phyloP scores from a whole-genome alignment of 768 basidiomycete genomes.

The Pleurotus djamor region DNA sequence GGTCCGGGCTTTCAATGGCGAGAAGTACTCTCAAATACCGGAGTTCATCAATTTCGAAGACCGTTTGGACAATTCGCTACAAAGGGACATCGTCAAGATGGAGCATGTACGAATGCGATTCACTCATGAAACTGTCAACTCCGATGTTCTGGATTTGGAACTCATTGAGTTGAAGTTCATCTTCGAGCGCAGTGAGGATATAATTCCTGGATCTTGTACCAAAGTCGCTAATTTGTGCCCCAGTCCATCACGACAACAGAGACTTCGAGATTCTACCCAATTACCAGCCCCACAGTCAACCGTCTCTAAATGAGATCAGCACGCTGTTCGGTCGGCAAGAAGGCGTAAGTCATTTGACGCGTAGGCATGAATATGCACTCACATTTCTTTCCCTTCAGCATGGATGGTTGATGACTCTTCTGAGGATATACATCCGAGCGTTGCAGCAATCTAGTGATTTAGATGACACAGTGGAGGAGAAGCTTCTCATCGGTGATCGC shows the following conservation, averaged over 20 bases:
- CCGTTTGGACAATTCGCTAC: constrained; percentile 78
- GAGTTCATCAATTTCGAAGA: constrained; percentile 85
- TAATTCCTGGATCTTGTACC: constrained; percentile 2
- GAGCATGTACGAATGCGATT: constrained; percentile 87
- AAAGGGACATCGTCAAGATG: constrained; percentile 78
- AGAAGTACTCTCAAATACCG: constrained; percentile 88
- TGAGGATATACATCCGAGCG: constrained; percentile 76
- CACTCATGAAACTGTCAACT: constrained; percentile 65
- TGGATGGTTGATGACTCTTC: constrained; percentile 70
- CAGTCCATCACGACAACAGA: constrained; percentile 84
- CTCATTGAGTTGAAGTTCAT: constrained; percentile 83
- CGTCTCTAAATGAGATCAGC: constrained; percentile 65
- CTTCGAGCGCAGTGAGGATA: constrained; percentile 63
- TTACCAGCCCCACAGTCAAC: constrained; percentile 61
- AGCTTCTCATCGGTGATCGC: constrained; percentile 76
- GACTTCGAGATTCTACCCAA: constrained; percentile 78
- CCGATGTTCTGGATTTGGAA: constrained; percentile 79
- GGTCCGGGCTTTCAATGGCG: constrained; percentile 70
- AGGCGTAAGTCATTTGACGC: constrained; percentile 44
- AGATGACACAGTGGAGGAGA: constrained; percentile 79
- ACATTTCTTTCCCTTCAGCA: constrained; percentile 33
- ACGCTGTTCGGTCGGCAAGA: constrained; percentile 59
- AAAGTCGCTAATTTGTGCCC: not conserved
- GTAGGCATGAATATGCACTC: not conserved
- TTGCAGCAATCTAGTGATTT: constrained; percentile 80